Evolutionary conservation across 2,329 filamentous ascomycete species (phyloP).

Genomic region (Ophiocordyceps camponoti-saundersi): DNA sequence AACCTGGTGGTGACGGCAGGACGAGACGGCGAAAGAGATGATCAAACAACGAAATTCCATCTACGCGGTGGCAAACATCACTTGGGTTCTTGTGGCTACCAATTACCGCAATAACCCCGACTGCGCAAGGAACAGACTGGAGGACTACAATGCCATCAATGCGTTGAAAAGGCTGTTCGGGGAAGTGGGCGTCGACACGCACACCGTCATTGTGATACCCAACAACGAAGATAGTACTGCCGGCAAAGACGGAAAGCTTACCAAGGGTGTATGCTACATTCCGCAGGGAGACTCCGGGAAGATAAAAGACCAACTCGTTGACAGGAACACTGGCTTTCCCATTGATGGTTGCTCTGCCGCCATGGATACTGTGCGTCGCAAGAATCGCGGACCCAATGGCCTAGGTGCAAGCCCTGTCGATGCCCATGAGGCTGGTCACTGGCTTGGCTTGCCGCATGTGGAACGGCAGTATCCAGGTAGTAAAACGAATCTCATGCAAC

Average conservation of each 20-base stretch:
- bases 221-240: not conserved
- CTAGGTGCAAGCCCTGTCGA: not conserved
- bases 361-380: not conserved
- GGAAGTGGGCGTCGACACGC: not conserved
- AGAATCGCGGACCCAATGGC: not conserved
- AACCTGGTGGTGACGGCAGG: not conserved
- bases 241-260: too few relatives aligned
- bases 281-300: too few relatives aligned
- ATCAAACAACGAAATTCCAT: not conserved
- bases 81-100: not conserved
- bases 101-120: not conserved
- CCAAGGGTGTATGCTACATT: not conserved
- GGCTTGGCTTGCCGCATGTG: not conserved
- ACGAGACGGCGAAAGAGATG: not conserved
- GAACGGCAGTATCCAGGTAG: not conserved
- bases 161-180: not conserved
- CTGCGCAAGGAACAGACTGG: not conserved
- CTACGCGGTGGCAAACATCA: not conserved
- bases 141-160: not conserved
- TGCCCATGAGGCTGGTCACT: not conserved
- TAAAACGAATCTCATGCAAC: not conserved
- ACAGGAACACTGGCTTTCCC: too few relatives aligned
- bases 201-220: not conserved
- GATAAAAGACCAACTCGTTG: too few relatives aligned
- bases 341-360: not conserved